A percentile compares a stretch with the other conserved stretches of the same genome.
phyloP scores from a whole-genome alignment of 1,139 yeast genomes.

The Debaryomyces sp. region DNA sequence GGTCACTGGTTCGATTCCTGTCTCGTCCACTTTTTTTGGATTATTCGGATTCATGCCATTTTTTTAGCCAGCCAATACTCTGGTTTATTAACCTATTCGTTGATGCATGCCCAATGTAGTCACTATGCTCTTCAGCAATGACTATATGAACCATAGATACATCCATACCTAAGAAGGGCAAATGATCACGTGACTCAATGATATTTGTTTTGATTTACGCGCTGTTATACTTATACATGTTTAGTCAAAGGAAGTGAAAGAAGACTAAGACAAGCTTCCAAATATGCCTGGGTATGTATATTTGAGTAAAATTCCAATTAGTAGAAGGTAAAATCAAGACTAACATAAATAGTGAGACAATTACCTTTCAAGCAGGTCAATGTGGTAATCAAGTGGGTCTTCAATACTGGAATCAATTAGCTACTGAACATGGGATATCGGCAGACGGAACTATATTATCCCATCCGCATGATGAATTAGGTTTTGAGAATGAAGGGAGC shows the following conservation, averaged over 20 bases:
- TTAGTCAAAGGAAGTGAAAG: background rate
- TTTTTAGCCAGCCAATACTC: background rate
- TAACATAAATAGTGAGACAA: slow-evolving; percentile 39
- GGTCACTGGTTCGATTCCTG: slow-evolving; percentile 71
- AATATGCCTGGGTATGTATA: slow-evolving; percentile 11
- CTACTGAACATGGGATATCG: slow-evolving; percentile 82
- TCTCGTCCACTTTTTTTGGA: slow-evolving; percentile 52
- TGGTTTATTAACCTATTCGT: background rate
- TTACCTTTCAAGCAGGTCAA: slow-evolving; percentile 66
- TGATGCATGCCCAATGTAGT: background rate
- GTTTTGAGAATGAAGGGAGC: slow-evolving; percentile 17
- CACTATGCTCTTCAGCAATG: background rate
- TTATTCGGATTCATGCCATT: background rate
- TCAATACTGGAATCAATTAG: slow-evolving; percentile 90
- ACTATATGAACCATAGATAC: background rate
- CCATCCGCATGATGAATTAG: slow-evolving; percentile 23
- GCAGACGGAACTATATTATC: slow-evolving; percentile 64
- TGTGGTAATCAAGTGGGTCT: slow-evolving; percentile 97
- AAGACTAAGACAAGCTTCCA: background rate
- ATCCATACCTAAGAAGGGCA: too few species aligned
- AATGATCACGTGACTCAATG: slow-evolving; percentile 1
- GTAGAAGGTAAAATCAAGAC: slow-evolving; percentile 16
- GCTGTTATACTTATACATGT: background rate
- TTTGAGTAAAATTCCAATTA: background rate
- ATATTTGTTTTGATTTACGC: slow-evolving; percentile 3